Evolutionary conservation across 805 yeast species (phyloP).

Genomic region (Wickerhamomyces canadensis): DNA sequence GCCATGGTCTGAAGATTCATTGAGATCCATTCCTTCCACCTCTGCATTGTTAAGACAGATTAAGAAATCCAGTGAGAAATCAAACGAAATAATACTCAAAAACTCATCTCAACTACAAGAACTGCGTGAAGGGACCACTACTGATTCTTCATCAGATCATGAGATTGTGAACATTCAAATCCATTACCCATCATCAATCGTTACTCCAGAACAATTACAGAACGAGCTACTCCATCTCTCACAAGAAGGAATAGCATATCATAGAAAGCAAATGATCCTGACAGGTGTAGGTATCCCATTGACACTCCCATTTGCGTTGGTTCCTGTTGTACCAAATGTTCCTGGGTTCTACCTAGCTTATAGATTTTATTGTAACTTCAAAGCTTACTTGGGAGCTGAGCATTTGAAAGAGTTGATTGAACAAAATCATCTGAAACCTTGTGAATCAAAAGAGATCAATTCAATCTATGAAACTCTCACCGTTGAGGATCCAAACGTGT

Average conservation of each 20-base stretch:
- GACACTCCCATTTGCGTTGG: constrained; percentile 69
- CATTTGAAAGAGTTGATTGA: constrained; percentile 58
- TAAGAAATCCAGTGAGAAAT: constrained; percentile 17
- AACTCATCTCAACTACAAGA: constrained; percentile 2
- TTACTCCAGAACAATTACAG: constrained; percentile 25
- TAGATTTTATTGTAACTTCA: constrained; percentile 78
- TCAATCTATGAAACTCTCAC: constrained; percentile 19
- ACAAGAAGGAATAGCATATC: constrained; percentile 40
- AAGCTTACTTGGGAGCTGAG: constrained; percentile 68
- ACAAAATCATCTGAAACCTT: constrained; percentile 32
- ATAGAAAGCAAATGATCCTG: constrained; percentile 46
- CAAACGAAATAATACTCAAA: constrained; percentile 15
- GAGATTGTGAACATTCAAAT: constrained; percentile 32
- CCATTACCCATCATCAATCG: constrained; percentile 42
- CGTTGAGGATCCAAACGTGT: constrained; percentile 22
- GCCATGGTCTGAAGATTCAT: constrained; percentile 76
- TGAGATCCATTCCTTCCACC: constrained; percentile 72
- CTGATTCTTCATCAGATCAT: constrained; percentile 23
- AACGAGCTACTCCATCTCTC: constrained; percentile 39
- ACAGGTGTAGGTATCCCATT: constrained; percentile 65
- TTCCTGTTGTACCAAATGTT: constrained; percentile 86
- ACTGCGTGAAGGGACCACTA: constrained; percentile 6
- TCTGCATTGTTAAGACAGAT: constrained; percentile 40
- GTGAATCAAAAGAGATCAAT: constrained; percentile 27
- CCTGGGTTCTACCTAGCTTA: constrained; percentile 86